These are phyloP conservation scores for Linnemannia hyalina DNA, from an alignment of 192 early-diverging fungal genomes.

Conservation along the genomic window DNA sequence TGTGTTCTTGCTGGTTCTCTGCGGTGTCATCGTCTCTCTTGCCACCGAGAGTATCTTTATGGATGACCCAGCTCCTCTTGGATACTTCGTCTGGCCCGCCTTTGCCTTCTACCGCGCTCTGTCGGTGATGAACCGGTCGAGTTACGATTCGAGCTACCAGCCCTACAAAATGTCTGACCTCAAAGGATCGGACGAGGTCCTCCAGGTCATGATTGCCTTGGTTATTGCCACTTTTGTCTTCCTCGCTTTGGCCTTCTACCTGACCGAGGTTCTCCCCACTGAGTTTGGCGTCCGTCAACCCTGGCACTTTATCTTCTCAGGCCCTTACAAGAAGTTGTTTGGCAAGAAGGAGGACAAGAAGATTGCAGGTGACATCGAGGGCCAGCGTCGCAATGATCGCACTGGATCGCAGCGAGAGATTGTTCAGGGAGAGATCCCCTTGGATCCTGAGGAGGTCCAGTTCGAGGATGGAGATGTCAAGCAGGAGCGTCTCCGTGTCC, in stretches of 20 bases:
- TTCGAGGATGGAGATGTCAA: conserved; percentile 77
- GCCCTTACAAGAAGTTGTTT: conserved; percentile 45
- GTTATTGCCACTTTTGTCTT: conserved; percentile 64
- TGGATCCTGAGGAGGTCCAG: conserved; percentile 58
- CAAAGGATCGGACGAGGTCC: conserved; percentile 65
- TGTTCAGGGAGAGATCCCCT: conserved; percentile 50
- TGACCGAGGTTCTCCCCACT: conserved; percentile 65
- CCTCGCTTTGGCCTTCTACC: conserved; percentile 58
- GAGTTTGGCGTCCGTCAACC: conserved; percentile 75
- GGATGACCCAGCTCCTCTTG: conserved; percentile 47
- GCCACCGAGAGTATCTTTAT: conserved; percentile 62
- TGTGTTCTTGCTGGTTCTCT: conserved; percentile 74
- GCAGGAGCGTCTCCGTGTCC: conserved; percentile 69
- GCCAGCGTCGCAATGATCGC: conserved; percentile 25
- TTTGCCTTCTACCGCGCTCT: conserved; percentile 78
- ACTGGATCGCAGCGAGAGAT: conserved; percentile 26
- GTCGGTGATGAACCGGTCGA: conserved; percentile 64
- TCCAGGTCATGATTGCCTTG: conserved; percentile 67
- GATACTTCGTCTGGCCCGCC: conserved; percentile 77
- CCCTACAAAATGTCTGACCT: conserved; percentile 71
- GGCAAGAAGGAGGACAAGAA: conserved; percentile 30
- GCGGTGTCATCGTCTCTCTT: conserved; percentile 73
- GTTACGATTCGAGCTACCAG: conserved; percentile 51
- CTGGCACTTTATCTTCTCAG: conserved; percentile 72
- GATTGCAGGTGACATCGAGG: conserved; percentile 15